Evolutionary conservation across 2,329 filamentous ascomycete species (phyloP).

Genomic region (Aureobasidium sp.): DNA sequence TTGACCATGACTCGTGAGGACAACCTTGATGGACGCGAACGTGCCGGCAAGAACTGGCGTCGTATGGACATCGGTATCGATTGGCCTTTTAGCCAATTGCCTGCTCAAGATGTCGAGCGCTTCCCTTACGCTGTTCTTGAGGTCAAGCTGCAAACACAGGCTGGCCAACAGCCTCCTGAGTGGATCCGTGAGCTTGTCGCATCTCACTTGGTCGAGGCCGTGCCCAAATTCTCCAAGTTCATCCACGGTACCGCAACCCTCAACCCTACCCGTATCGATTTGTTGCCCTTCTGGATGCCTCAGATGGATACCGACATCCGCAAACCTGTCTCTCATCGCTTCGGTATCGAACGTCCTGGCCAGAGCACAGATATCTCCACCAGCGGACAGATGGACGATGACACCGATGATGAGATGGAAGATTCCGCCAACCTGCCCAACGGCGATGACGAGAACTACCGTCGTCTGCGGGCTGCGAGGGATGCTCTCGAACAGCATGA

Average conservation of each 20-base stretch:
- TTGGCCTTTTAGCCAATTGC: slow-evolving; percentile 85
- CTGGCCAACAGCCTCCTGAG: slow-evolving; percentile 87
- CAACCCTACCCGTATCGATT: slow-evolving; percentile 78
- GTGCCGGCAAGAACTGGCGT: slow-evolving; percentile 86
- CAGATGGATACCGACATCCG: slow-evolving; percentile 98
- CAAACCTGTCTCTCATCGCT: slow-evolving; percentile 80
- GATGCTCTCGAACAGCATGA: slow-evolving; percentile 47
- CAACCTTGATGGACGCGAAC: slow-evolving; percentile 72
- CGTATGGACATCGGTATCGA: slow-evolving; percentile 97
- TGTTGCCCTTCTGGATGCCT: slow-evolving; percentile 94
- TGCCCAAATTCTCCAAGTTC: slow-evolving; percentile 98
- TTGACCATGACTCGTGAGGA: slow-evolving; percentile 93
- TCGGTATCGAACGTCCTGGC: slow-evolving; percentile 78
- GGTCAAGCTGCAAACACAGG: slow-evolving; percentile 95
- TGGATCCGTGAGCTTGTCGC: slow-evolving; percentile 93
- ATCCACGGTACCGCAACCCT: slow-evolving; percentile 89
- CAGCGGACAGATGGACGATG: slow-evolving; percentile 69
- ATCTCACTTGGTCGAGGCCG: slow-evolving; percentile 94
- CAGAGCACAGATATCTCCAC: slow-evolving; percentile 69
- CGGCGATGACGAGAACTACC: slow-evolving; percentile 36
- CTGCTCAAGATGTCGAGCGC: slow-evolving; percentile 73
- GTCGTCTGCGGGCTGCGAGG: slow-evolving; percentile 44
- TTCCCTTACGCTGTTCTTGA: slow-evolving; percentile 96
- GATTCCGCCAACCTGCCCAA: slow-evolving; percentile 37
- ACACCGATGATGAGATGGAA: slow-evolving; percentile 61